Evolutionary conservation across 2,329 filamentous ascomycete genomes (phyloP).

Genomic region (Fusarium verrucosum): DNA sequence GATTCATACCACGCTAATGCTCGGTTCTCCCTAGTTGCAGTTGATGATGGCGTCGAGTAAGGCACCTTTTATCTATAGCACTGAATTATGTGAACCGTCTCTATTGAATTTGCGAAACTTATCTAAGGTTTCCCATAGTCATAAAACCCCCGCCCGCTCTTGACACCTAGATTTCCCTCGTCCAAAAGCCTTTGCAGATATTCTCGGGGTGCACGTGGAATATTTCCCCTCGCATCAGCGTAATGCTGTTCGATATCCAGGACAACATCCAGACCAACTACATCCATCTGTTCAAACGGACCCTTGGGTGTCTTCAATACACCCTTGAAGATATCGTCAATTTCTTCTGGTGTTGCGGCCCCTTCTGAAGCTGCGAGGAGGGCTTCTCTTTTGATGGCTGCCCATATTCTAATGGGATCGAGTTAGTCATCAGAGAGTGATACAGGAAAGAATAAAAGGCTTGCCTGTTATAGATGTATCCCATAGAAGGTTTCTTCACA

Average conservation of each 20-base stretch:
- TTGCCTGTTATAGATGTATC: conserved; percentile 48
- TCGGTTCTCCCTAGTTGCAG: too few species aligned
- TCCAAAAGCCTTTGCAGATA: conserved; percentile 40
- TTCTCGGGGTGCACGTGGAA: conserved; percentile 39
- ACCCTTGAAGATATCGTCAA: conserved; percentile 46
- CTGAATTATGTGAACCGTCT: too few species aligned
- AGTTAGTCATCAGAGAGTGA: background rate
- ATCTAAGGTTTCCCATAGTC: conserved; percentile 17
- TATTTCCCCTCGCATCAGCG: conserved; percentile 38
- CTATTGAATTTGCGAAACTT: background rate
- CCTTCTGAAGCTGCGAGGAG: conserved; percentile 46
- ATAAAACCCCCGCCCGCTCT: conserved; percentile 46
- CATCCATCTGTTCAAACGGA: conserved; percentile 47
- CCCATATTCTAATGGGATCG: conserved; percentile 43
- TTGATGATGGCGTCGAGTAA: too few species aligned
- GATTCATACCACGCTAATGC: too few species aligned
- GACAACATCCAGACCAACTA: conserved; percentile 47
- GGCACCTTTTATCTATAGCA: background rate
- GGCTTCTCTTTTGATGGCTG: conserved; percentile 47
- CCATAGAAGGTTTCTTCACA: conserved; percentile 45
- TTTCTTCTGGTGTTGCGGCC: conserved; percentile 45
- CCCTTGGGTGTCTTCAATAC: conserved; percentile 47
- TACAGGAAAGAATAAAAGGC: background rate
- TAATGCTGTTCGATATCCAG: conserved; percentile 48
- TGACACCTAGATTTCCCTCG: conserved; percentile 43